Evolutionary conservation across 345 rosid genomes (phyloP).

Genomic region (Sisymbrium irio): DNA sequence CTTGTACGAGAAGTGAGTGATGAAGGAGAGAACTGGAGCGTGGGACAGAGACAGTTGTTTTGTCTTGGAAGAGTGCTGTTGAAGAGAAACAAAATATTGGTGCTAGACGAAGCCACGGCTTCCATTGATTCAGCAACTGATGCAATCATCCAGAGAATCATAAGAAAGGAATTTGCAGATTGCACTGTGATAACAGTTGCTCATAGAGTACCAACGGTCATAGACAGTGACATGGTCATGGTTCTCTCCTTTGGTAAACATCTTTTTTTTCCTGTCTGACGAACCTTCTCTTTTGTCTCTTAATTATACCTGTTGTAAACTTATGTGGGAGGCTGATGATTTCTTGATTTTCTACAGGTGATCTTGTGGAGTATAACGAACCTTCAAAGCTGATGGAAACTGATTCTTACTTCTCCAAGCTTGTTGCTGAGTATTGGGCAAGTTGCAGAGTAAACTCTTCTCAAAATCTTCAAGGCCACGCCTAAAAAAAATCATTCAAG

Average conservation of each 20-base stretch:
- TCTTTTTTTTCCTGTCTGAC: neutral
- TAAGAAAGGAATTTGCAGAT: conserved; percentile 57
- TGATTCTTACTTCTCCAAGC: conserved; percentile 69
- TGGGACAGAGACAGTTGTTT: conserved; percentile 70
- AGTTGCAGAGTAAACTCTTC: conserved; percentile 49
- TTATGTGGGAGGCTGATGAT: neutral
- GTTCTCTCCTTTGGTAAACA: conserved; percentile 66
- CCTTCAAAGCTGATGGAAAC: conserved; percentile 63
- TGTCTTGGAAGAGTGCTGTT: conserved; percentile 72
- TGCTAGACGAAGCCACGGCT: conserved; percentile 72
- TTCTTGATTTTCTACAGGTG: conserved; percentile 37
- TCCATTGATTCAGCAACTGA: conserved; percentile 71
- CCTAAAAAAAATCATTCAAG: neutral
- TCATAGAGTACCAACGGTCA: conserved; percentile 71
- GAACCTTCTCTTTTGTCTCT: neutral
- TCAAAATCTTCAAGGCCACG: conserved; percentile 16
- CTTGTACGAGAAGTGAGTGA: conserved; percentile 48
- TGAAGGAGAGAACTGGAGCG: conserved; percentile 90
- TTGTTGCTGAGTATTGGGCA: conserved; percentile 78
- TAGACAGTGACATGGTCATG: conserved; percentile 84
- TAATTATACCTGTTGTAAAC: neutral
- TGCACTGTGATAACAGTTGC: conserved; percentile 75
- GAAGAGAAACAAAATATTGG: conserved; percentile 60
- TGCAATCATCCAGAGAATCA: conserved; percentile 63
- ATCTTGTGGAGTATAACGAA: conserved; percentile 63